These are phyloP conservation scores for Holtermannia corniformis DNA, from an alignment of 768 basidiomycete genomes.

Conservation along the genomic window DNA sequence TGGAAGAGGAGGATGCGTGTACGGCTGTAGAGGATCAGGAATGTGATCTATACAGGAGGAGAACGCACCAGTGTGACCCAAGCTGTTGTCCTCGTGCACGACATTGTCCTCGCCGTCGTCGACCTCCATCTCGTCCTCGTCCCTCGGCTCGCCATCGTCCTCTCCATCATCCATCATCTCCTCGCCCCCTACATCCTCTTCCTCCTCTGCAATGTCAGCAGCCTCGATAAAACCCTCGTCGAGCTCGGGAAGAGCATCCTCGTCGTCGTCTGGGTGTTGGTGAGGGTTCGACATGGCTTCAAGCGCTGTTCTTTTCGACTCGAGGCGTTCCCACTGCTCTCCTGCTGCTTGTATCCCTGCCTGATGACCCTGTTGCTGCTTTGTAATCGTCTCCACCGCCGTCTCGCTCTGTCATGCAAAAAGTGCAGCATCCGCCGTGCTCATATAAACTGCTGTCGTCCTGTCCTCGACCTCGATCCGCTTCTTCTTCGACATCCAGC, in stretches of 20 bases:
- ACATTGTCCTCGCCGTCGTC: constrained; percentile 49
- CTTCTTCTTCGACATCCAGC: no score
- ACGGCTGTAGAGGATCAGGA: constrained; percentile 28
- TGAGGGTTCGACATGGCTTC: no score
- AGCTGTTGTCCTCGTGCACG: constrained; percentile 43
- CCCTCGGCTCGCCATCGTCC: no score
- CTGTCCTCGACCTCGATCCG: no score
- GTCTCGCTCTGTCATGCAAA: no score
- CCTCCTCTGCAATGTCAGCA: constrained; percentile 3
- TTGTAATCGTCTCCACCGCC: no score
- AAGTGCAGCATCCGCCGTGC: no score
- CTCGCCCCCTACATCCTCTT: constrained; percentile 20
- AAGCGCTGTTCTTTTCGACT: neutral
- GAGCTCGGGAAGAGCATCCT: constrained; percentile 9
- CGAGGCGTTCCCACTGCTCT: neutral
- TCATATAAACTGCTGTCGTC: no score
- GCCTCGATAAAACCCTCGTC: constrained; percentile 20
- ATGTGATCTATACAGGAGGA: neutral
- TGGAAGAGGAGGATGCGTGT: constrained; percentile 56
- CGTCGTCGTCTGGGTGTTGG: constrained; percentile 6
- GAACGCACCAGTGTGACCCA: constrained; percentile 13
- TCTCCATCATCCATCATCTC: constrained; percentile 25
- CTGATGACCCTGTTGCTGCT: no score
- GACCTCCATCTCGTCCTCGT: constrained; percentile 44
- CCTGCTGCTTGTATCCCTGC: neutral